Base-by-base conservation (phyloP, 176 grass and related monocot species). In the Triticum monococcum region DNA sequence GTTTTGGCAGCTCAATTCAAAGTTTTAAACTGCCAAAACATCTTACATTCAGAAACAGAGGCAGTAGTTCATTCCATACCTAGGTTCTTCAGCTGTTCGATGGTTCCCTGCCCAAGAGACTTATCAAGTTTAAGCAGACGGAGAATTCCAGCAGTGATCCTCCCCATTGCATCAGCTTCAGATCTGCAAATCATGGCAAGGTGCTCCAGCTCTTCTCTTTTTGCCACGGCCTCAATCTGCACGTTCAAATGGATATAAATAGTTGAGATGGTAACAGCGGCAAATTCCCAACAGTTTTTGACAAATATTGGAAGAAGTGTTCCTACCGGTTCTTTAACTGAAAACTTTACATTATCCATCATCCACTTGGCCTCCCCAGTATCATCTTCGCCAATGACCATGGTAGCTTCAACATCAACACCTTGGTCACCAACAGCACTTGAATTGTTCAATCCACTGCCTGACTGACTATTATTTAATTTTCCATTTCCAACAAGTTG, bases 321-420 rank as follows among this genome's bases (percentile, higher is more conserved):
- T 70, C 85, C 57, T 90, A 99, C 97, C 46, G 97, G 97, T 87
- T 97, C 80, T 89, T 99, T 96, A 38, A 97, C 90, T 24, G 97
- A 99, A 89, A 99, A 99, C 56, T 97, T 96, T 64, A 99, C 88
- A 73, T 99, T 99, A 78, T 96, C 97, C 40, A 93, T 87, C 64
- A 68, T 93, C 97, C 97, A 99, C 84, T 92, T 89, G 61, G 92
- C 61, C 70, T 92, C 89, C 41, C 92, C 94, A 66, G 69, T 91
- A 24, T 92, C 87, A 32, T 99, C 92, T 66, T 94, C 85, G 7
- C 62, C 45, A 24, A 89, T 79, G 75, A 94, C 66, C 86, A 99
- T 92, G 43, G 80, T 90, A 50, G 92, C 92, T 83, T 94, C 94
- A 91, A 96, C 68, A 91, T 96, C 89, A 80, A 99, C 75, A 69